Percentiles rank a stretch among this genome's conserved stretches.
These are phyloP conservation scores for Circinella umbellata DNA, from an alignment of 371 early-diverging fungal genomes.

Conservation along the genomic window DNA sequence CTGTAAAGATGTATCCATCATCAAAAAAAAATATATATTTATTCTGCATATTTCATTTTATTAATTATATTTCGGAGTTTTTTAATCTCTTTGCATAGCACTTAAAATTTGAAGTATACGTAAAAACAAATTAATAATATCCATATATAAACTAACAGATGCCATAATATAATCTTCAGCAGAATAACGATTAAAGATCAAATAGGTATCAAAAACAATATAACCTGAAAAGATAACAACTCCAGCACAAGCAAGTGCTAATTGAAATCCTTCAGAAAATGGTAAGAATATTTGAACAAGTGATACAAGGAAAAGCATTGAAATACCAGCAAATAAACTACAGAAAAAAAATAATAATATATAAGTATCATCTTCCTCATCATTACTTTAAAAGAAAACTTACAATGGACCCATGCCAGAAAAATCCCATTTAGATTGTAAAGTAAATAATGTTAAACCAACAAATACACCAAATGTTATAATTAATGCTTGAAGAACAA, in stretches of 20 bases:
- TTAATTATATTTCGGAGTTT: no score
- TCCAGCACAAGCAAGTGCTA: conserved; percentile 66
- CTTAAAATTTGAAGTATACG: conserved; percentile 66
- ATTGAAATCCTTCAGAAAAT: conserved; percentile 60
- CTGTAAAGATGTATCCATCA: no score
- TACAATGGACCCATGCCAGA: conserved; percentile 67
- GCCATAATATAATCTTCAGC: conserved; percentile 85
- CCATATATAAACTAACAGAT: conserved; percentile 79
- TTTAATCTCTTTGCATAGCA: conserved; percentile 36
- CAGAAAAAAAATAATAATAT: neutral
- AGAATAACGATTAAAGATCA: conserved; percentile 68
- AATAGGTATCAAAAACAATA: conserved; percentile 75
- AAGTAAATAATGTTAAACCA: conserved; percentile 75
- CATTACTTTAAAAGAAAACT: conserved; percentile 19
- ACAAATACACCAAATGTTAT: conserved; percentile 78
- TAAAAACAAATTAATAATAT: conserved; percentile 82
- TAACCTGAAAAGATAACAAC: conserved; percentile 77
- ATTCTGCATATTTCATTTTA: no score
- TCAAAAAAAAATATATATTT: no score
- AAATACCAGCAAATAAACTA: conserved; percentile 66
- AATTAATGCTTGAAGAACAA: conserved; percentile 77
- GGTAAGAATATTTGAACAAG: conserved; percentile 79
- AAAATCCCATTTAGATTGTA: conserved; percentile 79
- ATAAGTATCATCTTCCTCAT: neutral
- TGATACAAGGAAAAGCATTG: conserved; percentile 62